Evolutionary conservation across 176 grass and related monocot genomes (phyloP), one percentile per base, ranked within the genome.

Genomic region (Alopecurus myosuroides): DNA sequence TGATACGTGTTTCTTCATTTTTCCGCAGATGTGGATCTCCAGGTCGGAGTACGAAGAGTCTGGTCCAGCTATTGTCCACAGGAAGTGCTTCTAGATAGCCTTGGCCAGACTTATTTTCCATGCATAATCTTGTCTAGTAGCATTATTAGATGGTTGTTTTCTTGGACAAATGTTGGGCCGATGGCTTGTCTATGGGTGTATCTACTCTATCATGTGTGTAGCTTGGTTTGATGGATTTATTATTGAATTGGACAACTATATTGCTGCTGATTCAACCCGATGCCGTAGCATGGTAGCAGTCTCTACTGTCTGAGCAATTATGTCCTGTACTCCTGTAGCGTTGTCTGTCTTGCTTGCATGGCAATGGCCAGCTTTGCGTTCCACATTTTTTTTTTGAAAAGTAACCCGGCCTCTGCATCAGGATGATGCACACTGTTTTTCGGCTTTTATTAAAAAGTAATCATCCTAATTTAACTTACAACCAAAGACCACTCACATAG

Each of bases 21-120:
- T 42, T 81, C 18, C 80, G 81, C 81, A 95, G 94, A 95, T 95
- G 94, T 95, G 94, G 94, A 95, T 95, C 74, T 93, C 94, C 18
- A 89, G 91, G 77, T 81, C 81, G 1, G 94, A 95, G 51, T 95
- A 95, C 34, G 94, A 95, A 4, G 94, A 95, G 73, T 93, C 91
- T 35, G 94, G 94, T 22, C 94, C 94, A 28, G 85, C 94, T 26
- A 95, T 95, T 48, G 94, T 95, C 80, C 94, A 95, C 76, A 91
- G 94, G 86, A 93, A 95, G 81, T 95, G 94, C 86, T 95, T 95
- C 86, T 94, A 92, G 85, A 44, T 26, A 74, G 44, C 11, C 49
- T 51, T 34, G 28, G 46, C 34, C 56, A 29, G 23, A 23, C 44
- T 66, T 76, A 55, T 87, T 49, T 81, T 85, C 36, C 42, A 15